Evolutionary conservation across 768 basidiomycete species (phyloP).

Genomic region (Terana coerulea): DNA sequence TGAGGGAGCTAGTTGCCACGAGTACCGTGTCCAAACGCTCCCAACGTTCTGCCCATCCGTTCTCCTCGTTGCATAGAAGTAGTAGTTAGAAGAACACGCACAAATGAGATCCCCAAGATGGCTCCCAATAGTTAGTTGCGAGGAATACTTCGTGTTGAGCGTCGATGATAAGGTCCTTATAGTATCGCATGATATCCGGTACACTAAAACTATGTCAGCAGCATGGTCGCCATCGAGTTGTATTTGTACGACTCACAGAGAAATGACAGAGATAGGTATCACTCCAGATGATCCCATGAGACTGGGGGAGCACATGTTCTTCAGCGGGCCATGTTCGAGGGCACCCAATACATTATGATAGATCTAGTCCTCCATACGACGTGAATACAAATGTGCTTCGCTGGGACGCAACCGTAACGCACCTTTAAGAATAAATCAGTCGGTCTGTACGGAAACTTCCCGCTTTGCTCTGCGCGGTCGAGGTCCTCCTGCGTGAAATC

Average conservation of each 20-base stretch:
- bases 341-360: conserved; percentile 60
- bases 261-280: conserved; percentile 58
- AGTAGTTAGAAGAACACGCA: conserved; percentile 29
- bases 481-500: conserved; percentile 39
- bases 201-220: conserved; percentile 35
- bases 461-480: conserved; percentile 44
- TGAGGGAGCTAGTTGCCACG: too few relatives aligned
- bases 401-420: conserved; percentile 8
- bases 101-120: conserved; percentile 25
- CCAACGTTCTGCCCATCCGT: too few relatives aligned
- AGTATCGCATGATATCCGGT: conserved; percentile 72
- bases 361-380: conserved; percentile 34
- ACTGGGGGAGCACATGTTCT: conserved; percentile 56
- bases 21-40: too few relatives aligned
- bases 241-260: conserved; percentile 37
- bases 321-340: conserved; percentile 50
- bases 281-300: conserved; percentile 62
- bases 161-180: conserved; percentile 55
- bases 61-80: too few relatives aligned
- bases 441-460: conserved; percentile 49
- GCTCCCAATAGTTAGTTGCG: conserved; percentile 62
- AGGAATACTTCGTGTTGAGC: conserved; percentile 64
- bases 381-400: background rate
- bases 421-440: conserved; percentile 62
- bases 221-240: too few relatives aligned